phyloP scores from a whole-genome alignment of 441 rosid species.

The Cnidoscolus chayamansa region DNA sequence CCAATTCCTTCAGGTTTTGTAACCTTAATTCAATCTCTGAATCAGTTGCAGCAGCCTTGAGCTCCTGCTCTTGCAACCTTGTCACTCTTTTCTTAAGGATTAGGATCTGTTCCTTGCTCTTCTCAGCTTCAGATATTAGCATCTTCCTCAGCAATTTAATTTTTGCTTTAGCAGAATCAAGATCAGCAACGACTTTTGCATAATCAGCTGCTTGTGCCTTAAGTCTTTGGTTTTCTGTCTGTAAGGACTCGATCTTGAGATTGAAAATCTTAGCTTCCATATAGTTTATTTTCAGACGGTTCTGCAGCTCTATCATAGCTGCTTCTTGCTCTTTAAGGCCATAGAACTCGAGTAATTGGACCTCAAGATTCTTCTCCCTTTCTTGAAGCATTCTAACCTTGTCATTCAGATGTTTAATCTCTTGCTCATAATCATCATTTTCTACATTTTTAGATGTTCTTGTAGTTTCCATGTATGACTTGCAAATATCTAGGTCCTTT shows the following conservation, averaged over 20 bases:
- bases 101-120: constrained; percentile 62
- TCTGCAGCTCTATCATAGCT: constrained; percentile 65
- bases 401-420: constrained; percentile 53
- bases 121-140: constrained; percentile 62
- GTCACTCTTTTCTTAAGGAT: constrained; percentile 57
- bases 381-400: constrained; percentile 56
- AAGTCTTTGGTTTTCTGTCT: constrained; percentile 57
- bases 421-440: constrained; percentile 49
- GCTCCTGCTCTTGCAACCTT: constrained; percentile 60
- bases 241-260: constrained; percentile 67
- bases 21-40: constrained; percentile 36
- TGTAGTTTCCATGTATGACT: constrained; percentile 38
- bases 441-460: constrained; percentile 37
- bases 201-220: constrained; percentile 56
- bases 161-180: constrained; percentile 53
- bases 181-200: constrained; percentile 46
- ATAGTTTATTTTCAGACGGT: constrained; percentile 62
- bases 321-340: constrained; percentile 85
- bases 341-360: constrained; percentile 69
- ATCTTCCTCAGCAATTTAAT: constrained; percentile 61
- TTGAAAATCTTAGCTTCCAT: constrained; percentile 68
- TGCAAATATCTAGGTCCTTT: constrained; percentile 30
- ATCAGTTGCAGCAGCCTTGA: constrained; percentile 30
- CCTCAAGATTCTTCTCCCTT: constrained; percentile 72
- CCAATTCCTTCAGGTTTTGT: constrained; percentile 56